phyloP scores from a whole-genome alignment of 2,329 filamentous ascomycete species.

The Bipolaris oryzae region DNA sequence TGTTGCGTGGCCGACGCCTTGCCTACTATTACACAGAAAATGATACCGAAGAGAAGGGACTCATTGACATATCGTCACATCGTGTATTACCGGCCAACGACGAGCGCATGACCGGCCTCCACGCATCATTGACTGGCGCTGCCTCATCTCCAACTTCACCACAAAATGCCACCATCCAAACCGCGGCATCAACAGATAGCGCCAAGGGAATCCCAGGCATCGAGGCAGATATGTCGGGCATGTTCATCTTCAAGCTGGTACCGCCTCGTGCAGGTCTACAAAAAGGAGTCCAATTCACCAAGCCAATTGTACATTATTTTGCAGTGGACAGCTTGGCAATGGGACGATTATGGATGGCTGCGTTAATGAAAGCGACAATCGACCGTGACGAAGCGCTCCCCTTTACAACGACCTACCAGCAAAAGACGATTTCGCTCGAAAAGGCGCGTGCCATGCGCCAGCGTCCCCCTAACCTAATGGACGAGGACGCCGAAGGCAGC shows the following conservation, averaged over 20 bases:
- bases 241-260: slow-evolving; percentile 98
- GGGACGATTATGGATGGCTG: slow-evolving; percentile 96
- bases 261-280: slow-evolving; percentile 87
- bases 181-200: slow-evolving; percentile 48
- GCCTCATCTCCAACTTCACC: slow-evolving; percentile 69
- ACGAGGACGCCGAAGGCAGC: slow-evolving; percentile 47
- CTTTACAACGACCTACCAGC: slow-evolving; percentile 91
- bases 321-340: slow-evolving; percentile 89
- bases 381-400: slow-evolving; percentile 80
- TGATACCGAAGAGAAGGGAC: slow-evolving; percentile 88
- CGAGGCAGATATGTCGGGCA: slow-evolving; percentile 61
- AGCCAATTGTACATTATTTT: slow-evolving; percentile 96
- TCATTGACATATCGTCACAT: slow-evolving; percentile 98
- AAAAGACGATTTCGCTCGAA: slow-evolving; percentile 90
- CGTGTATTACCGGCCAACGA: slow-evolving; percentile 94
- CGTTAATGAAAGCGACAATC: slow-evolving; percentile 98
- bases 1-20: slow-evolving; percentile 86
- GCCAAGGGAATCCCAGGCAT: slow-evolving; percentile 39
- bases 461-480: slow-evolving; percentile 87
- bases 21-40: slow-evolving; percentile 96
- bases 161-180: slow-evolving; percentile 48
- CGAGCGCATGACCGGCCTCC: slow-evolving; percentile 85
- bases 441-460: slow-evolving; percentile 89
- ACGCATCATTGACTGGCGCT: slow-evolving; percentile 90
- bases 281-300: slow-evolving; percentile 94